Evolutionary conservation across 192 early-diverging fungal genomes (phyloP).

Genomic region (Paraglomus brasilianum): DNA sequence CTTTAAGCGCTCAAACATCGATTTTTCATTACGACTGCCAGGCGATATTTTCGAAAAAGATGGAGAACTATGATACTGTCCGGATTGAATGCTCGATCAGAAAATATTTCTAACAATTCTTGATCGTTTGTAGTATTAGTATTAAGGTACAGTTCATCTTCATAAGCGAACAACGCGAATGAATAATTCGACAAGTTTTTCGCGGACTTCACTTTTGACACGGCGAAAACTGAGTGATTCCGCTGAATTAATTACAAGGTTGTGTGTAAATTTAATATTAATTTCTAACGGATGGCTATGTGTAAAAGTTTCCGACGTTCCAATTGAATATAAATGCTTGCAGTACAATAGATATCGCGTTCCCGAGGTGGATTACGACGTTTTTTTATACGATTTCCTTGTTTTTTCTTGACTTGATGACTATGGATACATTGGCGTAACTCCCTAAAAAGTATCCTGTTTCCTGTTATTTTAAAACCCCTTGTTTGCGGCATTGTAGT

Average conservation of each 20-base stretch:
- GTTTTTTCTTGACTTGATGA: not conserved
- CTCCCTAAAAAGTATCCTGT: not conserved
- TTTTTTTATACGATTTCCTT: not conserved
- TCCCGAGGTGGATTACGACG: not conserved
- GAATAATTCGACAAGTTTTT: slow-evolving; percentile 4
- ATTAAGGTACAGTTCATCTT: not conserved
- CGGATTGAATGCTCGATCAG: not conserved
- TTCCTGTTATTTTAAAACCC: not conserved
- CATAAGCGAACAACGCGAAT: not conserved
- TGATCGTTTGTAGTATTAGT: not conserved
- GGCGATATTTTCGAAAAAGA: slow-evolving; percentile 8
- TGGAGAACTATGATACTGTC: not conserved
- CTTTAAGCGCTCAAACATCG: not conserved
- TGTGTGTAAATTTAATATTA: slow-evolving; percentile 7
- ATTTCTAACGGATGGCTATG: not conserved
- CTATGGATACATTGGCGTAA: slow-evolving; percentile 13
- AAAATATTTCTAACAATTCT: not conserved
- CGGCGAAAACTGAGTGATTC: not conserved
- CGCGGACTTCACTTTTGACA: not conserved
- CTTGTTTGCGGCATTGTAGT: slow-evolving; percentile 2
- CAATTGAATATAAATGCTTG: not conserved
- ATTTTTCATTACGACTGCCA: not conserved
- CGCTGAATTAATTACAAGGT: not conserved
- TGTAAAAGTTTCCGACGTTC: not conserved
- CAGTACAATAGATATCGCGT: not conserved